phyloP scores from a whole-genome alignment of 129 eudicot species.

The Artemisia argyi region DNA sequence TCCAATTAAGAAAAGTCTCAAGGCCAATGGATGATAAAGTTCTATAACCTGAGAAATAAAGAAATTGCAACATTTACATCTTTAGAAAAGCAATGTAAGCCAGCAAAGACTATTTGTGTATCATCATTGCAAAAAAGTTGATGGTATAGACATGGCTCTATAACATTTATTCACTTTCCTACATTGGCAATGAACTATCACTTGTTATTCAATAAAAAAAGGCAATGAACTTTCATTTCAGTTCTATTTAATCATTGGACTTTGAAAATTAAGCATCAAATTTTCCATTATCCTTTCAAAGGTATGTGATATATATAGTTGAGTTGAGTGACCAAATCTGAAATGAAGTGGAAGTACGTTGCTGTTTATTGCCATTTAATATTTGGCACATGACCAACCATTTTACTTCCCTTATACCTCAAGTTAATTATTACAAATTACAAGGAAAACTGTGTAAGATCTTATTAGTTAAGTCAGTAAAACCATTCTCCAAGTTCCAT shows the following conservation, averaged over 20 bases:
- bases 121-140: background rate
- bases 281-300: too few relatives aligned
- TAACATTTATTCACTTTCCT: background rate
- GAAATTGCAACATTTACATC: background rate
- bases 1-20: conserved; percentile 84
- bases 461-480: conserved; percentile 1
- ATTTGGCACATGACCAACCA: too few relatives aligned
- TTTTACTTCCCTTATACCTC: too few relatives aligned
- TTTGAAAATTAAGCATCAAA: background rate
- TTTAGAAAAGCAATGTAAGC: background rate
- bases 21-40: conserved; percentile 90
- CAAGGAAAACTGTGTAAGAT: background rate
- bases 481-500: conserved; percentile 17
- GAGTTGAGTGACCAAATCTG: background rate
- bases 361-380: conserved; percentile 8
- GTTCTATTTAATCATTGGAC: background rate
- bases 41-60: conserved; percentile 67
- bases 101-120: background rate
- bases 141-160: background rate
- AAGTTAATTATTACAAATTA: background rate
- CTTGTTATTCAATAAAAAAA: background rate
- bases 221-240: background rate
- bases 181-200: background rate
- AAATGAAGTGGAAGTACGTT: background rate
- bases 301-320: background rate